A percentile compares a stretch with the other conserved stretches of the same genome.
Evolutionary conservation across 768 basidiomycete genomes (phyloP).

Genomic region (Cyclocybe aegerita): DNA sequence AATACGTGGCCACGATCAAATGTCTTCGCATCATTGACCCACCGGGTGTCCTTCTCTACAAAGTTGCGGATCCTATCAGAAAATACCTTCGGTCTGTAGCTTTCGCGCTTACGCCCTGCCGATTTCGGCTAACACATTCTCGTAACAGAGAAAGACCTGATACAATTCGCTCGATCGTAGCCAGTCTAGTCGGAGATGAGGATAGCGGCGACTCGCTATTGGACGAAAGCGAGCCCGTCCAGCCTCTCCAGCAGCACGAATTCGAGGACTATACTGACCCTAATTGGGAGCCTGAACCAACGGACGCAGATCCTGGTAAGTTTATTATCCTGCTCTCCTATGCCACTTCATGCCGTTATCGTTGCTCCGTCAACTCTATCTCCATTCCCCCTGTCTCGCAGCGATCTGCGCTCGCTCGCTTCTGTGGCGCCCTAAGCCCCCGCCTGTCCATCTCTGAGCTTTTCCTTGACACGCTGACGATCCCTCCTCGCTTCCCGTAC

Average conservation of each 20-base stretch:
- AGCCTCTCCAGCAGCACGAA: conserved; percentile 70
- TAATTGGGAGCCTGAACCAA: conserved; percentile 94
- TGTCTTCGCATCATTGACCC: conserved; percentile 91
- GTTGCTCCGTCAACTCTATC: background rate
- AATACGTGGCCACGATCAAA: conserved; percentile 92
- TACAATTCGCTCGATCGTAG: conserved; percentile 86
- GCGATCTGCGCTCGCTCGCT: background rate
- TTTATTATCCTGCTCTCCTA: background rate
- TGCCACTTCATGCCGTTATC: background rate
- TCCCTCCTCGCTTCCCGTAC: background rate
- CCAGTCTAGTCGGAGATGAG: conserved; percentile 84
- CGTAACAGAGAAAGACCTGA: conserved; percentile 74
- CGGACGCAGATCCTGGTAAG: conserved; percentile 93
- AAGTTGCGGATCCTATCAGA: conserved; percentile 91
- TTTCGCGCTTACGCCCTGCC: background rate
- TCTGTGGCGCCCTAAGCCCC: too few species aligned
- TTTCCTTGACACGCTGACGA: too few species aligned
- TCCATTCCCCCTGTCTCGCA: conserved; percentile 1
- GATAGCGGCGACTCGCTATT: conserved; percentile 78
- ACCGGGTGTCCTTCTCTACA: conserved; percentile 87
- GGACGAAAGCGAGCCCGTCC: conserved; percentile 81
- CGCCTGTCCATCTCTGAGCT: too few species aligned
- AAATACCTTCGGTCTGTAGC: conserved; percentile 73
- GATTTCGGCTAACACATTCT: background rate
- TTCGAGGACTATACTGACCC: conserved; percentile 89